Percentiles rank a stretch among this genome's conserved stretches.
phyloP scores from a whole-genome alignment of 257 asterid genomes.

The Anisodus tanguticus region DNA sequence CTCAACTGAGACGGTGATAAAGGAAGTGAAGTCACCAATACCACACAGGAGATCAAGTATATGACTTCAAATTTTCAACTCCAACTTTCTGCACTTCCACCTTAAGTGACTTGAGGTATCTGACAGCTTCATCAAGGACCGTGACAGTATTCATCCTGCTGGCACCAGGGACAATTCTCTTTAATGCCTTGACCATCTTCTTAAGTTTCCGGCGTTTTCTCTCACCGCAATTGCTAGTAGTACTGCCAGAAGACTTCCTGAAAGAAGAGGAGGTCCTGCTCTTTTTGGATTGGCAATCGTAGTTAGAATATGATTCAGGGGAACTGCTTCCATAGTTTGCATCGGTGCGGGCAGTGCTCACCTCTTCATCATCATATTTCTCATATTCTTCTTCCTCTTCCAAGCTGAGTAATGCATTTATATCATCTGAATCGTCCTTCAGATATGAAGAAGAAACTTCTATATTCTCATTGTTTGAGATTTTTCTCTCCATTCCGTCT shows the following conservation, averaged over 20 bases:
- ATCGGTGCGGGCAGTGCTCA: conserved; percentile 78
- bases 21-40: not conserved
- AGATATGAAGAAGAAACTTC: conserved; percentile 41
- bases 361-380: conserved; percentile 59
- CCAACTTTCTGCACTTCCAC: conserved; percentile 76
- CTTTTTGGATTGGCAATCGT: conserved; percentile 48
- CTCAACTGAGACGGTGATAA: not conserved
- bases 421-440: conserved; percentile 76
- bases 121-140: conserved; percentile 83
- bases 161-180: conserved; percentile 73
- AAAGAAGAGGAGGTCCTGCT: conserved; percentile 36
- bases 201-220: conserved; percentile 56
- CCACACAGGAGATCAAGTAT: not conserved
- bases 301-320: conserved; percentile 73
- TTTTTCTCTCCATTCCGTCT: conserved; percentile 24
- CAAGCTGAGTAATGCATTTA: conserved; percentile 69
- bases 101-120: conserved; percentile 75
- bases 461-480: conserved; percentile 37
- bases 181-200: conserved; percentile 70
- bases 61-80: conserved; percentile 41
- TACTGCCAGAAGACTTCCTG: conserved; percentile 40
- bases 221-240: conserved; percentile 35
- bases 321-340: conserved; percentile 55
- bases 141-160: conserved; percentile 62
- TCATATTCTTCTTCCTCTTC: conserved; percentile 55